Conservation (phyloP, 371 early-diverging fungal genomes). For the Mortierella sp. region DNA sequence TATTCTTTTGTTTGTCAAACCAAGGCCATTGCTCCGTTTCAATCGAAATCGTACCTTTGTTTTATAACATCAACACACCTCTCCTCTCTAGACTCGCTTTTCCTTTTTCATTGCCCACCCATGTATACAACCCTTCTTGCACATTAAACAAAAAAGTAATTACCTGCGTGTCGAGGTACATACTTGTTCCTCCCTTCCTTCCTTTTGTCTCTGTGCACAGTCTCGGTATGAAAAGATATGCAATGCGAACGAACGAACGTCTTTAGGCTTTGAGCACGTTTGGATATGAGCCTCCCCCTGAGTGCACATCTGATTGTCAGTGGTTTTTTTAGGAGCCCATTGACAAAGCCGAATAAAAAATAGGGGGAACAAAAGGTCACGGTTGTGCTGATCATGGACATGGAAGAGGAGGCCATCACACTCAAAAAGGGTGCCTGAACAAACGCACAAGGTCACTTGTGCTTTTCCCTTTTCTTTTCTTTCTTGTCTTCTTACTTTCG, state of each 20-base stretch:
- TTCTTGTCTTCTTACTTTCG: neutral
- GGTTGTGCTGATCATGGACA: slow-evolving; percentile 8
- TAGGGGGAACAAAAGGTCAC: slow-evolving; percentile 7
- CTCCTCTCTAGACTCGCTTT: slow-evolving; percentile 1
- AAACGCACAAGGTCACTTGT: neutral
- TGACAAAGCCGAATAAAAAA: neutral
- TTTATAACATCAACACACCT: neutral
- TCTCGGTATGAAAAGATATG: neutral
- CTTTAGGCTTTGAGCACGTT: neutral
- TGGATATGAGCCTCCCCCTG: neutral
- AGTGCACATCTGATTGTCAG: slow-evolving; percentile 8
- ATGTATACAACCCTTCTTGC: slow-evolving; percentile 1
- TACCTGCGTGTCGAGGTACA: neutral
- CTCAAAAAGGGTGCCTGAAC: neutral
- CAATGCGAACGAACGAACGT: neutral
- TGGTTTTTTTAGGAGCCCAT: neutral
- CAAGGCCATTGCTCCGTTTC: neutral
- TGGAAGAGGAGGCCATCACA: neutral
- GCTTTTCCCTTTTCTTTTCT: neutral
- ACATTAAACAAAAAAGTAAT: neutral
- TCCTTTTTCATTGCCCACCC: neutral
- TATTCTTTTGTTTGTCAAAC: neutral
- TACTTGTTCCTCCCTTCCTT: neutral
- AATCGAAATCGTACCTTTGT: neutral
- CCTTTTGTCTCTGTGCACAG: neutral